phyloP scores from a whole-genome alignment of 2,329 filamentous ascomycete species.

The Hypoxylon sp. region DNA sequence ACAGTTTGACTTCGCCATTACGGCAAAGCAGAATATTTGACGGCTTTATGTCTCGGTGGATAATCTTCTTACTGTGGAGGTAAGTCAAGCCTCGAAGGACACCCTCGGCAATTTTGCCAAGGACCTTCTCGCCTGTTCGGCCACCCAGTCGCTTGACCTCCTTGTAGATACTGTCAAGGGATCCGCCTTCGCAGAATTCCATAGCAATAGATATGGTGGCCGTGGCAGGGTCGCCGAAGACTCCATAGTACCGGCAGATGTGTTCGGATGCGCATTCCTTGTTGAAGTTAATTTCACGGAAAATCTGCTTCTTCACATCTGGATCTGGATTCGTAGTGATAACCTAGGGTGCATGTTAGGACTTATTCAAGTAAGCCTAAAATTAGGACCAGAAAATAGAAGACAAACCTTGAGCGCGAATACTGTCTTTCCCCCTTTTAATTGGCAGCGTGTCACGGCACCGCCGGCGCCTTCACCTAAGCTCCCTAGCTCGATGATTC shows the following conservation, averaged over 20 bases:
- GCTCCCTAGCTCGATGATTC: conserved; percentile 89
- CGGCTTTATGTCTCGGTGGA: conserved; percentile 98
- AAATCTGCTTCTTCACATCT: conserved; percentile 97
- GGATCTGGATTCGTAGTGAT: conserved; percentile 98
- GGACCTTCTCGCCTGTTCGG: conserved; percentile 94
- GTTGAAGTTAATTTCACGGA: conserved; percentile 96
- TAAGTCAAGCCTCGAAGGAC: conserved; percentile 95
- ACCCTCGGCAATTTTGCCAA: conserved; percentile 96
- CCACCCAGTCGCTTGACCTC: conserved; percentile 97
- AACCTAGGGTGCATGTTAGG: conserved; percentile 69
- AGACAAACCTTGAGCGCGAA: conserved; percentile 90
- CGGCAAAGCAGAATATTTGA: conserved; percentile 96
- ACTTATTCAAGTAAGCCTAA: conserved; percentile 21
- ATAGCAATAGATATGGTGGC: conserved; percentile 98
- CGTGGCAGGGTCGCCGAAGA: conserved; percentile 95
- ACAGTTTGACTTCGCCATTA: conserved; percentile 94
- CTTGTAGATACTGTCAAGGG: conserved; percentile 94
- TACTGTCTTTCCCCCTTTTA: conserved; percentile 92
- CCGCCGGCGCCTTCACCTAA: conserved; percentile 95
- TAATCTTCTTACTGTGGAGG: conserved; percentile 94
- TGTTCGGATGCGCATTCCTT: conserved; percentile 96
- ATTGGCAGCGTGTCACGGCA: conserved; percentile 89
- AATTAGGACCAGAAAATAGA: background rate
- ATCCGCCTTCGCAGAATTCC: conserved; percentile 98
- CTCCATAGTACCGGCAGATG: conserved; percentile 97